Evolutionary conservation across 345 rosid genomes (phyloP), one percentile per base, ranked within the genome.

Genomic region (Boechera stricta): DNA sequence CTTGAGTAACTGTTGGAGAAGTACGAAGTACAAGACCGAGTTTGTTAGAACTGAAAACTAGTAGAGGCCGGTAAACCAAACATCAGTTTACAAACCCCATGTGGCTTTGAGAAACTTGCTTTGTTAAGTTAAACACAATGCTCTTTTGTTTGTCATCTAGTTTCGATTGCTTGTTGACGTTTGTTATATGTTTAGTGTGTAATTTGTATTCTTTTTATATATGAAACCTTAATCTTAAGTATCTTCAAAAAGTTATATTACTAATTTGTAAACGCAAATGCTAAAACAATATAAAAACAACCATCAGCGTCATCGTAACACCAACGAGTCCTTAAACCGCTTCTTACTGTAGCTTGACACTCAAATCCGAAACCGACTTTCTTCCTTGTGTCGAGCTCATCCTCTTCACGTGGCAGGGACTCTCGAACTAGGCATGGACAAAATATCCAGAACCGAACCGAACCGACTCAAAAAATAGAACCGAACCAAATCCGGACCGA

Each of bases 61-160:
- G 36, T 60, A 59, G 68, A 60, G 67, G 13, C 39, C 4, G 5
- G 42, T 60, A 38, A 16, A 16, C 28, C 44, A 39, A 66, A 36
- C 8, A 36, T 74, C 44, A 57, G 55, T 57, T 31, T 32, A 67
- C 67, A 75, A 75, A 49, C 21, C 33, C 24, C 13, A n/a, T 54
- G 56, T 74, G 71, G 38, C 38, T 41, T 45, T 73, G 26, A 31
- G 77, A 56, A 65, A 66, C 64, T 73, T 74, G 65, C 24, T 74
- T 64, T 54, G 57, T 33, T 42, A 11, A 39, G 44, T 29, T 11
- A 63, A 51, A 13, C 35, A 32, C 26, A 53, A 26, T 45, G 18
- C 38, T 33, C n/a, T 5, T 65, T 65, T 65, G 47, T 42, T 10
- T 56, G 10, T 55, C 10, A 7, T 52, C 18, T 62, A 51, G 53